Conservation (phyloP, 768 basidiomycete genomes). For the Macrolepiota fuliginosa region DNA sequence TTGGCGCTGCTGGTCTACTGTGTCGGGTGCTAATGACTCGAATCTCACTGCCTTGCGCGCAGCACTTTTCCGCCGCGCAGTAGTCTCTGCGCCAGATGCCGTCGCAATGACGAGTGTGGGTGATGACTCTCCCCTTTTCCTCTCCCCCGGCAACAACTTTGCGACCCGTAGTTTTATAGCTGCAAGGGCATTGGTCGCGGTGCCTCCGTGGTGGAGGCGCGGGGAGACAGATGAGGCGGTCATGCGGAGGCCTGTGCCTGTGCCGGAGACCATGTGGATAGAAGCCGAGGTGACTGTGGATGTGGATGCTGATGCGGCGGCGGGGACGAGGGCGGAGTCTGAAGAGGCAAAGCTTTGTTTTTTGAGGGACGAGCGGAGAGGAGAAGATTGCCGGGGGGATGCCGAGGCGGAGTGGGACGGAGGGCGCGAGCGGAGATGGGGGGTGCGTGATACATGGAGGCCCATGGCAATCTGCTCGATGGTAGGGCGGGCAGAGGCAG, state of each 20-base stretch:
- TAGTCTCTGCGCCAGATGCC: background rate
- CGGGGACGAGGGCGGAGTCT: constrained; percentile 28
- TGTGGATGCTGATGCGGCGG: constrained; percentile 38
- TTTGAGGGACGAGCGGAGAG: constrained; percentile 65
- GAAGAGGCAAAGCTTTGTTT: constrained; percentile 39
- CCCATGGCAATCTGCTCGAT: constrained; percentile 82
- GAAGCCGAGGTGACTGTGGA: constrained; percentile 23
- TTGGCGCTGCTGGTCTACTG: background rate
- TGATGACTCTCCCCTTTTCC: background rate
- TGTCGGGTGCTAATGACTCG: background rate
- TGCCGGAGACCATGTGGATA: background rate
- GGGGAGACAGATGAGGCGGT: background rate
- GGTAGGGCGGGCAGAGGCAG: constrained; percentile 50
- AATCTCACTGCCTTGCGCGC: constrained; percentile 7
- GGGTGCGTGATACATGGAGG: constrained; percentile 72
- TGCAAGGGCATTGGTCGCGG: background rate
- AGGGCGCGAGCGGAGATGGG: constrained; percentile 46
- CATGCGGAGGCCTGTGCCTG: background rate
- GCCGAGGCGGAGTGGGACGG: constrained; percentile 21
- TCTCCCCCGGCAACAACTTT: constrained; percentile 4
- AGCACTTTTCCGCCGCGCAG: background rate
- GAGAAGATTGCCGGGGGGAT: constrained; percentile 46
- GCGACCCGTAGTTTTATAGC: constrained; percentile 5
- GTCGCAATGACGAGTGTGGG: background rate
- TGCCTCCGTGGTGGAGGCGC: background rate